Evolutionary conservation across 768 basidiomycete genomes (phyloP), one percentile per base, ranked within the genome.

Genomic region (Leccinum rimulosum): DNA sequence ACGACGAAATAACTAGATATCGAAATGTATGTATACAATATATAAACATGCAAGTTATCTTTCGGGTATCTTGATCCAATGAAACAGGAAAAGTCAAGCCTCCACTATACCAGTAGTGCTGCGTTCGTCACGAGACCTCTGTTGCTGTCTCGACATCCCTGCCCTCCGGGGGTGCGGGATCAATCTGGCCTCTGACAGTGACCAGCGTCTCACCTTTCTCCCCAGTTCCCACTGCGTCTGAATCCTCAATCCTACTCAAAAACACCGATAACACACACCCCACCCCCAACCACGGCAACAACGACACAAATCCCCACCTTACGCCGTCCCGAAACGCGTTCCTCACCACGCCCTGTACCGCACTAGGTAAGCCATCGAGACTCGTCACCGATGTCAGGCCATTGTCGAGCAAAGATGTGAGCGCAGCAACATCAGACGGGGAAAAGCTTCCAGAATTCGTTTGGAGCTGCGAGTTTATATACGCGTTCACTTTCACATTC

Each of bases 251-350:
- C 27, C 67, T 73, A 7, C 68, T 61, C 66, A 83, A 65, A 64
- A 80, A 76, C 53, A 81, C 47, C 30, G 75, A 73, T 22, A 68
- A 7, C 28, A 82, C 25, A 35, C 66, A 58, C 31, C 73, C 69
- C 14, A 82, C 36, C 25, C 61, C 78, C 45, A 70, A 62, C 81
- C 81, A 83, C 0, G 81, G 82, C n/a, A 83, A 59, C 55, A 83
- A 61, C 28, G 77, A 79, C 53, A 81, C 68, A 58, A 84, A 84
- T 17, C 69, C 62, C 77, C 76, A 83, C 28, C 73, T 66, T 8
- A 75, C 70, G 3, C 75, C 82, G 10, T 75, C 61, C 54, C 64
- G 59, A 68, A 80, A 82, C 40, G 80, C 82, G 52, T 72, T 69
- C 50, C 70, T 69, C 6, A 82, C 70, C 47, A 76, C 52, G 2